These are phyloP conservation scores for Nigrograna mackinnonii DNA, from an alignment of 2,329 filamentous ascomycete genomes.

Conservation along the genomic window DNA sequence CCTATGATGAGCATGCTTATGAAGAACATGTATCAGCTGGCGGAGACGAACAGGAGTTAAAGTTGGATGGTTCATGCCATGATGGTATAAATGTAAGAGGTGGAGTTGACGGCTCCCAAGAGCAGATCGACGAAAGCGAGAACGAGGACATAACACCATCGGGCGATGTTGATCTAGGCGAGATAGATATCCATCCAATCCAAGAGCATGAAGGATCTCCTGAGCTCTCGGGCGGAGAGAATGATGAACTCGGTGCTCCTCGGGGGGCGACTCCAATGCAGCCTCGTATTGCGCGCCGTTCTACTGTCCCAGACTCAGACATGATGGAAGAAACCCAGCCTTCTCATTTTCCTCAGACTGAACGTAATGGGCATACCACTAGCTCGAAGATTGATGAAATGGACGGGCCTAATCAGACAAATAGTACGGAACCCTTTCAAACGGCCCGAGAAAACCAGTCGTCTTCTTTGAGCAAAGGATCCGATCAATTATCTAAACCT, in stretches of 20 bases:
- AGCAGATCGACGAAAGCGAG: too few species aligned
- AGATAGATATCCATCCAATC: too few species aligned
- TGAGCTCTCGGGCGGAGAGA: too few species aligned
- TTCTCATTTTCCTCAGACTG: conserved; percentile 16
- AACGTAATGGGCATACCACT: conserved; percentile 2
- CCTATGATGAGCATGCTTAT: conserved; percentile 18
- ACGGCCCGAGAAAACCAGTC: conserved; percentile 45
- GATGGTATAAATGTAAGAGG: too few species aligned
- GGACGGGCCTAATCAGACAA: conserved; percentile 11
- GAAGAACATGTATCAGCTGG: conserved; percentile 14
- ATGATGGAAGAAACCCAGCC: conserved; percentile 38
- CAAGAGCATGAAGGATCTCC: too few species aligned
- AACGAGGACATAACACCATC: too few species aligned
- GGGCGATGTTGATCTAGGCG: too few species aligned
- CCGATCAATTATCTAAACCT: background rate
- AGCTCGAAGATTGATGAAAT: conserved; percentile 2
- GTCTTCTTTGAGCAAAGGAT: too few species aligned
- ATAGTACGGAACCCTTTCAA: conserved; percentile 24
- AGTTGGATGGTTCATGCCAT: background rate
- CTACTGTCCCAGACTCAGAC: conserved; percentile 37
- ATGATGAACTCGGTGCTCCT: too few species aligned
- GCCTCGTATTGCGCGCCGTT: conserved; percentile 24
- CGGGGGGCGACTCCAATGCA: too few species aligned
- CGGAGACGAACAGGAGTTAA: conserved; percentile 2
- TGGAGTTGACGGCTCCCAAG: too few species aligned